Base-by-base conservation (phyloP, 2,329 filamentous ascomycete species). In the Phialophora chinensis region DNA sequence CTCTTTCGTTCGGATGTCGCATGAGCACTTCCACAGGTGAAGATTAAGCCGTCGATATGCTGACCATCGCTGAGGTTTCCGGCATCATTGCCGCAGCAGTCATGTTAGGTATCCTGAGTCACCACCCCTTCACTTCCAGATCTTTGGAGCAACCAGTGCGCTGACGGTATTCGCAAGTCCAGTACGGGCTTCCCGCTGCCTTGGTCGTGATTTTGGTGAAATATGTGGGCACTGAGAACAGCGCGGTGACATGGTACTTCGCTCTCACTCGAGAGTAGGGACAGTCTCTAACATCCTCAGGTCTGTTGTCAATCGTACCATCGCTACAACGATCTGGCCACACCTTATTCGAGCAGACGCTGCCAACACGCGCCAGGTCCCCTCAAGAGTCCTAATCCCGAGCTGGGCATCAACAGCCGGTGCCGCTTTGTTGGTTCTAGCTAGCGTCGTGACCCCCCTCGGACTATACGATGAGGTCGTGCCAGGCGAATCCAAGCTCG, bases 251-350 rank as follows among this genome's bases (percentile, higher is more conserved):
- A 56, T 56, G 53, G 53, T 56, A 35, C 4, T 29, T 6, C n/a
- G 4, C 2, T n/a, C 29, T 1, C 10, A 33, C 1, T 20, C 53
- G 5, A 38, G 53, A n/a, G 11, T 11, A 56, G 25, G 49, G 31
- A 53, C 23, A 61, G 49, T n/a, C 10, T 62, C 62, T 64, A 44
- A 64, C 47, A 8, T 31, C 29, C 3, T 60, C 55, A 64, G 62
- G 62, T 64, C 62, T 33, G 62, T 64, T 44, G 62, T 64, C 27
- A 64, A 64, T 54, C 62, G 62, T 27, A 35, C 53, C n/a, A 64
- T 64, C 20, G 60, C 62, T 23, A 64, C 62, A 29, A 64, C 62
- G 14, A 60, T 64, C 44, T 64, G 62, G 62, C 62, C 62, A 42
- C 62, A 64, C 47, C 54, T 64, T 27, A 14, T 64, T 20, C 62